Conservation (phyloP, 441 rosid species). For the Geranium incanum region DNA sequence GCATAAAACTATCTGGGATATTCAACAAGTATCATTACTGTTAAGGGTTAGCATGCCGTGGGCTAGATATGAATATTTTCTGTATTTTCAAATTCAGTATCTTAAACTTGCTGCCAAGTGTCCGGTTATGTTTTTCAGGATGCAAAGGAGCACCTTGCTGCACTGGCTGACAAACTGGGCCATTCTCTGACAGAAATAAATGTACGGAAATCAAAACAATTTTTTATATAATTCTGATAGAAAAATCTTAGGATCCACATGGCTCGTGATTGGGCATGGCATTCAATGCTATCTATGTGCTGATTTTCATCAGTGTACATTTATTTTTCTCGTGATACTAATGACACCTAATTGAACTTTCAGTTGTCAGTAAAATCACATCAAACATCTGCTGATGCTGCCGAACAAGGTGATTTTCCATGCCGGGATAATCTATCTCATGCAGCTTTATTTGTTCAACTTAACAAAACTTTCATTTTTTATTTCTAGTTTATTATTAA, state of each 20-base stretch:
- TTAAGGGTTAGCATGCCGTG: background rate
- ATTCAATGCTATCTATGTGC: conserved; percentile 5
- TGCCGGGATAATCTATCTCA: conserved; percentile 44
- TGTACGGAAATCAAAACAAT: conserved; percentile 38
- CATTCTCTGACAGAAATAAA: conserved; percentile 76
- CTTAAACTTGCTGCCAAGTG: conserved; percentile 19
- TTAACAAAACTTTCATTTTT: conserved; percentile 8
- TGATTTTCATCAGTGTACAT: conserved; percentile 7
- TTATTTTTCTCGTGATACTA: conserved; percentile 19
- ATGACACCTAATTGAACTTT: conserved; percentile 29
- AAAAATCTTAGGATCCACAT: background rate
- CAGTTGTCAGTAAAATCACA: conserved; percentile 74
- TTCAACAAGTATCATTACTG: background rate
- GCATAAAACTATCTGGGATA: background rate
- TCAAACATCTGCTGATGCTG: conserved; percentile 54
- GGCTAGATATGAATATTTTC: background rate
- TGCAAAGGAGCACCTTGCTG: conserved; percentile 92
- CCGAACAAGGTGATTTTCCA: conserved; percentile 90
- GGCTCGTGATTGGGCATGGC: background rate
- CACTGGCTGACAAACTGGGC: conserved; percentile 90
- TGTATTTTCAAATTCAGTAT: background rate
- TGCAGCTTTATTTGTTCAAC: conserved; percentile 41
- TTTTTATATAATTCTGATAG: conserved; percentile 22
- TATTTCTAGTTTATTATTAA: conserved; percentile 12
- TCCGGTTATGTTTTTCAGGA: conserved; percentile 47